Evolutionary conservation across 306 rosid species (phyloP), one percentile per base, ranked within the genome.

Genomic region (Pachyrhizus erosus): DNA sequence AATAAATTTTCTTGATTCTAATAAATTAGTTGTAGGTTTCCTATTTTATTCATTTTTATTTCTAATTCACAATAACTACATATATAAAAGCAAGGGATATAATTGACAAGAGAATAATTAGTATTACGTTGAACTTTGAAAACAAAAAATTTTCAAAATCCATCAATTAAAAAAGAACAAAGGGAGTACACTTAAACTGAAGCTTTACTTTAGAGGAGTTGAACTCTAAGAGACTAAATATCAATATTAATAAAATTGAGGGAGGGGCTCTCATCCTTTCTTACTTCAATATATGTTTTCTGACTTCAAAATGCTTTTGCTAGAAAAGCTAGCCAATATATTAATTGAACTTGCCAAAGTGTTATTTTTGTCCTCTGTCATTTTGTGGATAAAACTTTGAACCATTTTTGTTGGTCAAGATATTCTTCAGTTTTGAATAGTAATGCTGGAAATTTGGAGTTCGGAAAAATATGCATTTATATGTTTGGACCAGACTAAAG

Each of bases 381-480:
- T 54, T 62, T 82, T 57, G 31, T 48, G 26, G 74, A 68, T 55
- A 49, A 14, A 20, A 54, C 61, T 37, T 66, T 48, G 15, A 82
- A 64, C 73, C 51, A 39, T 73, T 78, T 17, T 73, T 15, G 46
- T 54, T 49, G 46, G 58, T 77, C 26, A 9, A 52, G 26, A 62
- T 14, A 57, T 31, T 26, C 23, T 69, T 49, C 57, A n/a, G 42
- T 65, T 74, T 51, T 55, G 70, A 18, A 73, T 33, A 9, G 64
- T 29, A 75, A 51, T 58, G 65, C 64, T 81, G 73, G 14, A 45
- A 21, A 66, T 76, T 70, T n/a, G 26, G 49, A 15, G 71, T 43
- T 65, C 52, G 76, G 46, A 81, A 31, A 55, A 17, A 21, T 18
- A 12, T 76, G 33, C 34, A 21, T 21, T 12, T 46, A 18, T 65